Evolutionary conservation across 768 basidiomycete genomes (phyloP), one percentile per base, ranked within the genome.

Genomic region (Boletus sensibilis): DNA sequence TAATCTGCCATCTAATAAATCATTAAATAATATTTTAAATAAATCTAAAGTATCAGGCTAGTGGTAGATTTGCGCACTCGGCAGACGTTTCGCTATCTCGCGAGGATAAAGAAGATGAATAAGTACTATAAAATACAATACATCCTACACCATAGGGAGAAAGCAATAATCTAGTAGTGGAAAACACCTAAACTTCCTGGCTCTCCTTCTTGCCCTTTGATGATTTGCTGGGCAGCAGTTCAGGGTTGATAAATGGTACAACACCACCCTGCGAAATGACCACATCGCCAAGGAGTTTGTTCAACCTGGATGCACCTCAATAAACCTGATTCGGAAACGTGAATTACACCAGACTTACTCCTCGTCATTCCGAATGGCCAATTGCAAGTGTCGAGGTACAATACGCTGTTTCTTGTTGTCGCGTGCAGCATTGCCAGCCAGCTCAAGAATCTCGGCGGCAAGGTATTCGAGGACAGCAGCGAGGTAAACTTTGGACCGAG

Each of bases 241-340:
- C 81, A 50, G 79, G 71, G 63, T 79, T 76, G 66, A 84, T 84
- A 65, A 72, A 70, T 51, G 79, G 80, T 25, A 80, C 74, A 42
- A 81, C 81, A 75, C 84, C 83, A 74, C 84, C 83, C 61, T 85
- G 83, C 37, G 82, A 83, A 73, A 85, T 85, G 68, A 82, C 77
- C 53, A 85, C 84, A 60, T 69, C 69, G 13, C 74, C 74, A 16
- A 76, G 74, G 25, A 75, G 75, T 50, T 60, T 75, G 64, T 74
- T 75, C 55, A 78, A 68, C 49, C 73, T 74, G 37, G 8, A 31
- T 1, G 12, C 1, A 31, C 8, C 11, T 60, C n/a, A 55, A 27
- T 46, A n/a, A 53, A 31, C 1, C 13, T 3, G 6, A 18, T 25
- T 14, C 23, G 2, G 11, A 40, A 41, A 20, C 16, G 0, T 0